Percentiles rank a stretch among this genome's conserved stretches.
phyloP scores from a whole-genome alignment of 1,139 yeast genomes.

The Kurtzmaniella quercitrusa region DNA sequence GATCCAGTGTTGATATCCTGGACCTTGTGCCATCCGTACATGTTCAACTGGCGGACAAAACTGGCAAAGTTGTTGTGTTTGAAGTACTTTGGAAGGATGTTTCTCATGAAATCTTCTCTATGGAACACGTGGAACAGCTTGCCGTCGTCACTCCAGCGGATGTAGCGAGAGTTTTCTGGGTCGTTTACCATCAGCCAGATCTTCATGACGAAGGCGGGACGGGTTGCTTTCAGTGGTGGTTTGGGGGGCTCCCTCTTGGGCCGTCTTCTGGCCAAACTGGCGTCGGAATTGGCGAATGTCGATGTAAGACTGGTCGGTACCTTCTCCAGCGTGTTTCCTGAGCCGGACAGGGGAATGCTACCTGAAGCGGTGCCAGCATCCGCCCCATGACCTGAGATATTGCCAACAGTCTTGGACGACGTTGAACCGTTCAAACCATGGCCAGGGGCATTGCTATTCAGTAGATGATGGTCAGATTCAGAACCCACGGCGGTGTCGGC shows the following conservation, averaged over 20 bases:
- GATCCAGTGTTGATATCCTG: constrained; percentile 72
- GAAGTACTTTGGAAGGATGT: constrained; percentile 82
- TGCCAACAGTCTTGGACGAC: too few species aligned
- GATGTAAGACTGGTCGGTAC: too few species aligned
- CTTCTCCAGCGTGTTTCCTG: too few species aligned
- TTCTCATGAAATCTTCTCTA: constrained; percentile 81
- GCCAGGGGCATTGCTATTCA: too few species aligned
- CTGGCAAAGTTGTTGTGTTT: constrained; percentile 92
- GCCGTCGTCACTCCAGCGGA: constrained; percentile 85
- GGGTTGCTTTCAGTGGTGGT: constrained; percentile 12
- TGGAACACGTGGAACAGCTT: constrained; percentile 78
- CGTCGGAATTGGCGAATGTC: too few species aligned
- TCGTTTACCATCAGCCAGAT: constrained; percentile 96
- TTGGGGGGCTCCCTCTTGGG: constrained; percentile 36
- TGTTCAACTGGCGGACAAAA: constrained; percentile 90
- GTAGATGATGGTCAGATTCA: too few species aligned
- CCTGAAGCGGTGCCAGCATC: too few species aligned
- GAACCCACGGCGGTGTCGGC: too few species aligned
- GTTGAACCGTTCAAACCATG: too few species aligned
- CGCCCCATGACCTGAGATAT: too few species aligned
- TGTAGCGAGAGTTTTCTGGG: constrained; percentile 58
- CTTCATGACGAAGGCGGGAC: constrained; percentile 90
- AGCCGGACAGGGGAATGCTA: too few species aligned
- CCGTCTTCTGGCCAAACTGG: constrained; percentile 10
- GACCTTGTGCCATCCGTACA: constrained; percentile 98